Conservation (phyloP, 2,329 filamentous ascomycete genomes). For the Zymoseptoria ardabiliae region DNA sequence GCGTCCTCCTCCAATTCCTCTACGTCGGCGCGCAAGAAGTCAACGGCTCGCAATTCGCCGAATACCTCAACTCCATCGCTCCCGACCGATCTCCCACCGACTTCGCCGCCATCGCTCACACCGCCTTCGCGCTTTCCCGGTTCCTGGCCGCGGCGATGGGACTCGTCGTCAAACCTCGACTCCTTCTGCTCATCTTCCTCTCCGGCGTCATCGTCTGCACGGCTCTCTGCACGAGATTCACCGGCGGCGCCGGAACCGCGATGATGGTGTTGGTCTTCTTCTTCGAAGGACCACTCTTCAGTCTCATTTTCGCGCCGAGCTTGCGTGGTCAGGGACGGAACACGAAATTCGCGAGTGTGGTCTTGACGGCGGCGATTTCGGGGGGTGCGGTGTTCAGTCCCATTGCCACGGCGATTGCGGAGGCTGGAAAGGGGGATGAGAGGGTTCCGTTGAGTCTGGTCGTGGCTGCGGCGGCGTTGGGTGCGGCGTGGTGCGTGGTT, state of each 20-base stretch:
- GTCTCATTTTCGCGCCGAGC: conserved; percentile 51
- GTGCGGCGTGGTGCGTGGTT: conserved; percentile 19
- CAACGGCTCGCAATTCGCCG: conserved; percentile 42
- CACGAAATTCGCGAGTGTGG: conserved; percentile 49
- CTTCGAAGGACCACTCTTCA: conserved; percentile 55
- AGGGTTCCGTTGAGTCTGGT: conserved; percentile 44
- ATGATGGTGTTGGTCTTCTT: conserved; percentile 49
- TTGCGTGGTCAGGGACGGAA: conserved; percentile 52
- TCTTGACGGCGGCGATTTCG: conserved; percentile 48
- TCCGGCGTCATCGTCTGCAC: conserved; percentile 47
- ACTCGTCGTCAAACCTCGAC: conserved; percentile 51
- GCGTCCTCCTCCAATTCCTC: conserved; percentile 50
- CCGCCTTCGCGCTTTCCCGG: conserved; percentile 51
- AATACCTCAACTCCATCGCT: conserved; percentile 37
- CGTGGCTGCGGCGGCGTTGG: conserved; percentile 47
- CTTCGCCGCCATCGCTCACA: conserved; percentile 49
- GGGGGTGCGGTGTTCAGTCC: conserved; percentile 51
- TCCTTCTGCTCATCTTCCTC: conserved; percentile 49
- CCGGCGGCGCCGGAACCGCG: conserved; percentile 38
- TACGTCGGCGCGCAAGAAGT: conserved; percentile 57
- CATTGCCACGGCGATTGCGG: conserved; percentile 43
- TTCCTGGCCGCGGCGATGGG: conserved; percentile 49
- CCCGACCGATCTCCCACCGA: conserved; percentile 32
- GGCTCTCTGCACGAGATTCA: conserved; percentile 44
- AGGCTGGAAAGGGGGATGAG: conserved; percentile 25